Evolutionary conservation across 1,139 yeast genomes (phyloP).

Genomic region (Spathaspora sp.): DNA sequence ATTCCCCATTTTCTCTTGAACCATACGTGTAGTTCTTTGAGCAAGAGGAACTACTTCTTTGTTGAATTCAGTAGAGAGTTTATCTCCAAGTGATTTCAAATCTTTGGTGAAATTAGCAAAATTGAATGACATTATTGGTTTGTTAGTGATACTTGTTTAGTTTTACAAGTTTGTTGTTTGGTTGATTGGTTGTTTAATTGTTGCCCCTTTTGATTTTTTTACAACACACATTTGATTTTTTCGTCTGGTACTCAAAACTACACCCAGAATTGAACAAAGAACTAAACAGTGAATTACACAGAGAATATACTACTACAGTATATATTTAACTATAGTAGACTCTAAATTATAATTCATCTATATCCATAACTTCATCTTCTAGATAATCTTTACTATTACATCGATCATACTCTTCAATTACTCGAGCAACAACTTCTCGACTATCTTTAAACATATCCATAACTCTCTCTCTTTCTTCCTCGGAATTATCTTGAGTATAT

Average conservation of each 20-base stretch:
- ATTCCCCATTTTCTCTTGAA: conserved; percentile 79
- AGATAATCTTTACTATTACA: conserved; percentile 58
- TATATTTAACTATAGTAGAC: no score
- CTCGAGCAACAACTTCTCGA: conserved; percentile 64
- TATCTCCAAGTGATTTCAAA: conserved; percentile 40
- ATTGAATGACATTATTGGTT: conserved; percentile 43
- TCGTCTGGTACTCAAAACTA: no score
- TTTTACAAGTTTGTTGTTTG: no score
- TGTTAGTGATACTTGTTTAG: no score
- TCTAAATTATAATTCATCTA: conserved; percentile 7
- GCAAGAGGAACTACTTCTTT: conserved; percentile 62
- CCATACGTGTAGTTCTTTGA: conserved; percentile 74
- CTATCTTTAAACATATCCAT: conserved; percentile 80
- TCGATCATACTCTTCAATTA: conserved; percentile 70
- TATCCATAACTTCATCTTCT: conserved; percentile 34
- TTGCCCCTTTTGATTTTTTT: background rate
- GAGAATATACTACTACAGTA: background rate
- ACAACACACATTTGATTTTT: no score
- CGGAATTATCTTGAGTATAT: conserved; percentile 57
- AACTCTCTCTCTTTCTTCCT: conserved; percentile 42
- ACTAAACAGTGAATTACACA: no score
- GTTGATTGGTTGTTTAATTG: no score
- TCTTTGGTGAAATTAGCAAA: conserved; percentile 44
- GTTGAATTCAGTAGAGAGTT: conserved; percentile 41
- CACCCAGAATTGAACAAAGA: no score